Evolutionary conservation across 2,329 filamentous ascomycete species (phyloP).

Genomic region (Cercospora canescens): DNA sequence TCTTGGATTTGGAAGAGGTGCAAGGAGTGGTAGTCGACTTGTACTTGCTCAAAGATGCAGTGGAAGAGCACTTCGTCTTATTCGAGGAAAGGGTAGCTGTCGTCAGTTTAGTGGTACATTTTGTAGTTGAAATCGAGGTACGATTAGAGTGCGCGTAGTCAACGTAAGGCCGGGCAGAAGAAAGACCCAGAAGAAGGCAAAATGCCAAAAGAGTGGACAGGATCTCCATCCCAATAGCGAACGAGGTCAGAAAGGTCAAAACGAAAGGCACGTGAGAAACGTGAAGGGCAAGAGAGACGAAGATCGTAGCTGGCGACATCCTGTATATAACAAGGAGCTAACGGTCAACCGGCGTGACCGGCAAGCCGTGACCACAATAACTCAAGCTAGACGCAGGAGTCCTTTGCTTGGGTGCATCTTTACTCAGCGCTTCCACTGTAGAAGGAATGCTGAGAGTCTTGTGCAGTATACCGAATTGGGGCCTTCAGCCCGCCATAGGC

Average conservation of each 20-base stretch:
- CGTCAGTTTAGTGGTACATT: not conserved
- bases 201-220: conserved; percentile 3
- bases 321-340: not conserved
- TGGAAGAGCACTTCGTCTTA: not conserved
- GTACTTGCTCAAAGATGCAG: not conserved
- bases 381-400: not conserved
- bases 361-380: not conserved
- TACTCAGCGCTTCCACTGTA: not conserved
- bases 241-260: not conserved
- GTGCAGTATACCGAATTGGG: not conserved
- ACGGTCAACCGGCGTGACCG: not conserved
- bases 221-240: not conserved
- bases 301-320: not conserved
- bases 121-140: not conserved
- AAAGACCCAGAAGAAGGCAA: not conserved
- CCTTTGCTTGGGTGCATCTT: not conserved
- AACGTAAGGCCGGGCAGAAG: not conserved
- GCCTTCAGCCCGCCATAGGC: not conserved
- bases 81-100: not conserved
- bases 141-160: not conserved
- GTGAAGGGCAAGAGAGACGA: not conserved
- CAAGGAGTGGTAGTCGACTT: not conserved
- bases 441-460: not conserved
- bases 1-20: not conserved
- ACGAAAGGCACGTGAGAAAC: not conserved